phyloP scores from a whole-genome alignment of 805 yeast genomes.

The Ogataea paradorogensis region DNA sequence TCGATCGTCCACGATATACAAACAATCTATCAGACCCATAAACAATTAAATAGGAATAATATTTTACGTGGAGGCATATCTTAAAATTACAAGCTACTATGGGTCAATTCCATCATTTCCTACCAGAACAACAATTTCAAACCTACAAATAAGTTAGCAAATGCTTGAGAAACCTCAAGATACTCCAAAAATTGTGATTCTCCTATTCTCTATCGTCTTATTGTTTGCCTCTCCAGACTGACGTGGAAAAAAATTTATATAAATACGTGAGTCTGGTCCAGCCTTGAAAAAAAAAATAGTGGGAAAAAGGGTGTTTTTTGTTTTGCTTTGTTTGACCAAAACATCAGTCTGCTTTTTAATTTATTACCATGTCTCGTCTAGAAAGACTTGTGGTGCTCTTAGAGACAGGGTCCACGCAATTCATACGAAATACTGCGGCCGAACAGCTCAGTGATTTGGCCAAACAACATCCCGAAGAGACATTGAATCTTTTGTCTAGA shows the following conservation, averaged over 20 bases:
- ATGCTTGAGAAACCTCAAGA: not conserved
- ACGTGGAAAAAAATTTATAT: conserved; percentile 10
- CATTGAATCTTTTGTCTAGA: conserved; percentile 74
- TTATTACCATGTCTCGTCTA: conserved; percentile 31
- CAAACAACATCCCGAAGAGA: conserved; percentile 91
- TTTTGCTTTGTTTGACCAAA: conserved; percentile 1
- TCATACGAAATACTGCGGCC: conserved; percentile 94
- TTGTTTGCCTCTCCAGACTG: conserved; percentile 1
- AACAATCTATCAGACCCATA: conserved; percentile 34
- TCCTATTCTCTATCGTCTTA: not conserved
- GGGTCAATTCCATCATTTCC: no score
- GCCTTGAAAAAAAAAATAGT: conserved; percentile 7
- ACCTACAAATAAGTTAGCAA: not conserved
- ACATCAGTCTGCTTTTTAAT: not conserved
- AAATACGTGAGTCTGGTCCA: conserved; percentile 6
- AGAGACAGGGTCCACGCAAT: conserved; percentile 93
- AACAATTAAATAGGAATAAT: not conserved
- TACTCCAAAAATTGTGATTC: not conserved
- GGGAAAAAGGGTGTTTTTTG: conserved; percentile 11
- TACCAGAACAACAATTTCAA: not conserved
- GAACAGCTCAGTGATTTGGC: conserved; percentile 95
- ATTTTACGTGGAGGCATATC: not conserved
- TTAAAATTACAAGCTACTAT: not conserved
- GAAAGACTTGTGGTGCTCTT: conserved; percentile 43
- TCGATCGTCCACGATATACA: conserved; percentile 30